Conservation (phyloP, 2,329 filamentous ascomycete genomes). For the Colletotrichum sp. region DNA sequence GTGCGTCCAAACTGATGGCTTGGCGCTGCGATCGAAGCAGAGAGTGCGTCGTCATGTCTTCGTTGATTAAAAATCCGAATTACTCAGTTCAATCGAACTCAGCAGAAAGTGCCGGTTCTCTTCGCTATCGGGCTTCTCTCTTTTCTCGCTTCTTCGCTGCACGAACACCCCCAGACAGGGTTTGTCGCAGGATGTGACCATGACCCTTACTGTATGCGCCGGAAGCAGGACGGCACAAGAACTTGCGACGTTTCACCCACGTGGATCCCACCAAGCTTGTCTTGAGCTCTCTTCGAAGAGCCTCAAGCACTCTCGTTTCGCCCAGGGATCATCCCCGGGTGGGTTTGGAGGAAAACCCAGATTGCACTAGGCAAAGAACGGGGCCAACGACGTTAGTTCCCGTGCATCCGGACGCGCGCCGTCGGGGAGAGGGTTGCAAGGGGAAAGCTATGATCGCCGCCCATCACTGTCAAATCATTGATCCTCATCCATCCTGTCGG, state of each 20-base stretch:
- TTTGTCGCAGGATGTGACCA: constrained; percentile 15
- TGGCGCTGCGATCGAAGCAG: not conserved
- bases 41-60: not conserved
- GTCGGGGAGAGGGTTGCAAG: not conserved
- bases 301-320: not conserved
- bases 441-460: constrained; percentile 8
- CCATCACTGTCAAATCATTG: not conserved
- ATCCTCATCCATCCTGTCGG: not conserved
- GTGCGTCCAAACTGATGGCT: constrained; percentile 13
- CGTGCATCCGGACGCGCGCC: not conserved
- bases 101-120: not conserved
- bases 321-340: constrained; percentile 1
- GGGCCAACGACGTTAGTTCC: not conserved
- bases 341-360: not conserved
- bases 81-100: not conserved
- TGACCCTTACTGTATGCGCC: not conserved
- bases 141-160: not conserved
- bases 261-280: constrained; percentile 3
- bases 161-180: constrained; percentile 3
- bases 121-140: not conserved
- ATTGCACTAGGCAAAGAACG: not conserved
- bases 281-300: not conserved
- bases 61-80: not conserved
- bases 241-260: constrained; percentile 20
- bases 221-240: constrained; percentile 16